phyloP scores from a whole-genome alignment of 2,329 filamentous ascomycete genomes.

The Pezicula radicicola region DNA sequence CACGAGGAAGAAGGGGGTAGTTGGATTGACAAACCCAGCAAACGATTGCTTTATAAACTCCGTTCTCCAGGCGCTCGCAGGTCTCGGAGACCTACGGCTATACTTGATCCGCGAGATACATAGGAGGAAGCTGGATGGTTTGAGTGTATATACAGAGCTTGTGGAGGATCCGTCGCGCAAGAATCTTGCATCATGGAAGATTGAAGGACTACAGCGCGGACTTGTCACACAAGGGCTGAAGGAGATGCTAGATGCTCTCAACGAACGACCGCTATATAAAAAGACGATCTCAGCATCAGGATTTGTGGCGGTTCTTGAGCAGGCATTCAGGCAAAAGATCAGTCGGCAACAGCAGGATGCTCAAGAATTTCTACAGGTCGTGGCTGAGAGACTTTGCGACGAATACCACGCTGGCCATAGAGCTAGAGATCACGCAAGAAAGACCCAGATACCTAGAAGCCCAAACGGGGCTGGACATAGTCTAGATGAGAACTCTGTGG shows the following conservation, averaged over 20 bases:
- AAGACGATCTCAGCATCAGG: slow-evolving; percentile 88
- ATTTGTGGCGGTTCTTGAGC: slow-evolving; percentile 81
- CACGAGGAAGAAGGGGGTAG: slow-evolving; percentile 75
- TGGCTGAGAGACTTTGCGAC: slow-evolving; percentile 87
- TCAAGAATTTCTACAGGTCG: slow-evolving; percentile 93
- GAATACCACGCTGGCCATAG: slow-evolving; percentile 86
- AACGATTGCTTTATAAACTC: slow-evolving; percentile 99
- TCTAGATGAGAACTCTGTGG: slow-evolving; percentile 5
- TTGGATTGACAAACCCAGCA: slow-evolving; percentile 84
- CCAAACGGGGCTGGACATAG: not conserved
- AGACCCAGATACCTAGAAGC: slow-evolving; percentile 6
- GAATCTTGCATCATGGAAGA: slow-evolving; percentile 54
- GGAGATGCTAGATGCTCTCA: slow-evolving; percentile 86
- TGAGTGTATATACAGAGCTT: slow-evolving; percentile 68
- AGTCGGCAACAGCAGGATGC: slow-evolving; percentile 96
- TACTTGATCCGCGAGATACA: slow-evolving; percentile 93
- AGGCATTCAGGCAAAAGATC: slow-evolving; percentile 84
- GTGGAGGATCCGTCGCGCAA: slow-evolving; percentile 45
- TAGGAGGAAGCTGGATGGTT: slow-evolving; percentile 74
- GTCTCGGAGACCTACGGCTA: slow-evolving; percentile 80
- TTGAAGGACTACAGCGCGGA: slow-evolving; percentile 71
- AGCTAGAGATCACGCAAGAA: slow-evolving; percentile 59
- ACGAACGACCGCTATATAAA: slow-evolving; percentile 88
- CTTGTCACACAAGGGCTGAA: slow-evolving; percentile 85
- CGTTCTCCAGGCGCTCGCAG: slow-evolving; percentile 87